Conservation (phyloP, 139 green algal genomes). For the Chlorella sp. region DNA sequence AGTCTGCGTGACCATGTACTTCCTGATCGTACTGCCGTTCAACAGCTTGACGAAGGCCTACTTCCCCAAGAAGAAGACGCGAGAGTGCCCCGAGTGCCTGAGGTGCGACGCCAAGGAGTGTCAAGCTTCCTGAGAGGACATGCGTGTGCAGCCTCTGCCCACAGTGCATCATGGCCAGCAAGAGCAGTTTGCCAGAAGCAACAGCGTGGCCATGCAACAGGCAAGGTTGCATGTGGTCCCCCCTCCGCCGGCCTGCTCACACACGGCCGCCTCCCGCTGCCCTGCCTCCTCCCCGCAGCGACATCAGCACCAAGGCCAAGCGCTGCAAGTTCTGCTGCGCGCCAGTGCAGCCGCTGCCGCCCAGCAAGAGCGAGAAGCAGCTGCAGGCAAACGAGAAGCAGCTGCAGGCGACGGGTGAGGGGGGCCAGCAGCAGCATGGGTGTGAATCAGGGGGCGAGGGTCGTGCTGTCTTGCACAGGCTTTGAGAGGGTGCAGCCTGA, state of each 20-base stretch:
- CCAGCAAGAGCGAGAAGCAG: not conserved
- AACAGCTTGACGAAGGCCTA: not conserved
- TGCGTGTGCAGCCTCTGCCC: too few relatives aligned
- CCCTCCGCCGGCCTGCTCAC: not conserved
- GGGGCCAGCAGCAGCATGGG: not conserved
- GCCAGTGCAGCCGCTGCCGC: not conserved
- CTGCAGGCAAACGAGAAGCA: not conserved
- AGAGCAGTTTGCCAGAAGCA: too few relatives aligned
- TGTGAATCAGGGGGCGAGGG: too few relatives aligned
- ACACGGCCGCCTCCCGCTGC: not conserved
- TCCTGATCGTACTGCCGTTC: not conserved
- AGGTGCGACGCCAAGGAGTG: not conserved
- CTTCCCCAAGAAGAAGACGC: not conserved
- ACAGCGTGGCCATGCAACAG: too few relatives aligned
- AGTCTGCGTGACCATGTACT: not conserved
- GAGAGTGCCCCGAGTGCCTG: not conserved
- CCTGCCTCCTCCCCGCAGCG: not conserved
- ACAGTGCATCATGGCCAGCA: too few relatives aligned
- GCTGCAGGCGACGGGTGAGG: not conserved
- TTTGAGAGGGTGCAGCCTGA: too few relatives aligned
- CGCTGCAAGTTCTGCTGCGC: conserved; percentile 18
- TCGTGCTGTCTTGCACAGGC: too few relatives aligned
- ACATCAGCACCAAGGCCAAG: not conserved
- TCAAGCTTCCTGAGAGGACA: too few relatives aligned
- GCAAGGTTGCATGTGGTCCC: not conserved